Base-by-base conservation (phyloP, 176 grass and related monocot genomes). In the Oryza meridionalis region DNA sequence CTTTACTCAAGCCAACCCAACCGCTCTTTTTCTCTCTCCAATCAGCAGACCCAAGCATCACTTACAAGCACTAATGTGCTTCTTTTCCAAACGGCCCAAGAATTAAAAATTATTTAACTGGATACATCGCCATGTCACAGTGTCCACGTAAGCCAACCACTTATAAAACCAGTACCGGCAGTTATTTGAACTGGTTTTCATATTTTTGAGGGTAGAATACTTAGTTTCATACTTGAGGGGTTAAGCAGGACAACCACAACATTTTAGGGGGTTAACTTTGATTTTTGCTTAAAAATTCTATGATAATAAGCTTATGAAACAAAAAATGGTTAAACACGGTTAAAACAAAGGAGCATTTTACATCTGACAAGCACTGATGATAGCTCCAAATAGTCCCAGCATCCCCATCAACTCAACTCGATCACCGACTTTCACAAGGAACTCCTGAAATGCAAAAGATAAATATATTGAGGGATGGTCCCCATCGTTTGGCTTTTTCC, bases 341-440 rank as follows among this genome's bases (percentile, higher is more conserved):
- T 1, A 66, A 73, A 73, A 74, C 2, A 33, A 38, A 84, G 67
- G 77, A 87, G 26, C 19, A 81, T 45, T 77, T 87, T 91, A 91
- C 92, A 94, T 94, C 67, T 94, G 89, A 82, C 65, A 84, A 75
- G 80, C 84, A 78, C 92, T 91, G 78, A 91, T 50, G 44, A 89
- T 82, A 78, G 92, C 89, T 75, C 92, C 92, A 70, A 94, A 94
- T 31, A 89, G 66, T 25, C 92, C 92, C 19, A 91, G 67, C 86
- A 94, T 94, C 53, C 83, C 92, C 92, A 94, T 94, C 80, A 94
- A 71, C 80, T 94, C 89, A 84, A 94, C 61, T 84, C 81, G 83
- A 46, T 89, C 89, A 67, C 82, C 89, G 45, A 65, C 80, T 68
- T 87, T 94, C 37, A 91, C 92, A 1, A 91, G 40, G 75, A 89